phyloP scores from a whole-genome alignment of 2,329 filamentous ascomycete species.

The Zymoseptoria pseudotritici region DNA sequence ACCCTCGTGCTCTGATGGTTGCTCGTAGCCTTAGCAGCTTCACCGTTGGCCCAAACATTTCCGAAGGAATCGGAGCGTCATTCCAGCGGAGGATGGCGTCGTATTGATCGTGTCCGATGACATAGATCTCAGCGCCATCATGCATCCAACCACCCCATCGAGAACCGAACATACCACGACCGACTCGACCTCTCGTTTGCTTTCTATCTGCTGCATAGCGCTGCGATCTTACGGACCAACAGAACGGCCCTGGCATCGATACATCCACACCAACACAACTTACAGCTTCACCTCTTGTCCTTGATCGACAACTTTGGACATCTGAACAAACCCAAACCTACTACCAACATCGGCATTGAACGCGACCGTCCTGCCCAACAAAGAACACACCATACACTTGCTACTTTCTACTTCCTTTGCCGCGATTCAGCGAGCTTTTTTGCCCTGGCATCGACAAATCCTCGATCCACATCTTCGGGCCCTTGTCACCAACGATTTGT shows the following conservation, averaged over 20 bases:
- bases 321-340: not conserved
- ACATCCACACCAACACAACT: not conserved
- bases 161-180: not conserved
- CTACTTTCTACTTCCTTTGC: not conserved
- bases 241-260: not conserved
- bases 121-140: not conserved
- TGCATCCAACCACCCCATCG: not conserved
- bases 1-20: conserved; percentile 19
- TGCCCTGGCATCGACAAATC: not conserved
- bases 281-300: not conserved
- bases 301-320: not conserved
- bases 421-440: not conserved
- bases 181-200: conserved; percentile 4
- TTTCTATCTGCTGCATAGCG: conserved; percentile 10
- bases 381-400: not conserved
- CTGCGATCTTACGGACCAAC: conserved; percentile 7
- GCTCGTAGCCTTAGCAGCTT: conserved; percentile 26
- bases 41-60: conserved; percentile 23
- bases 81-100: conserved; percentile 31
- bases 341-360: not conserved
- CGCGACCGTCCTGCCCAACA: not conserved
- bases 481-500: not conserved
- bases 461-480: not conserved
- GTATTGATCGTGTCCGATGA: conserved; percentile 18
- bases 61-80: conserved; percentile 26